Evolutionary conservation across 2,329 filamentous ascomycete species (phyloP).

Genomic region (Pseudogymnoascus sp.): DNA sequence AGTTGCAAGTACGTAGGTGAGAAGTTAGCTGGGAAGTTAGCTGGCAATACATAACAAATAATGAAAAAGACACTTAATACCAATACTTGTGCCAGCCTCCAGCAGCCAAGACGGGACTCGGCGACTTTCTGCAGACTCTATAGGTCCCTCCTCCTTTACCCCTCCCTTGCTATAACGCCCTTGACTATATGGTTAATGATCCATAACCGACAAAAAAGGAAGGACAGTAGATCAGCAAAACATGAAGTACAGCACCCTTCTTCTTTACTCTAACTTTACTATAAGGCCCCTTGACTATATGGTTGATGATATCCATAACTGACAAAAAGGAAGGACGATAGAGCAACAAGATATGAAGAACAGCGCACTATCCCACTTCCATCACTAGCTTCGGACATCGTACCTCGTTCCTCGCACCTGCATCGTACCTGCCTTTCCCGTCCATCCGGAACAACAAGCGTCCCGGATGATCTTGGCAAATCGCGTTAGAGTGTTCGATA

Average conservation of each 20-base stretch:
- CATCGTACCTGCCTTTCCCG: slow-evolving; percentile 7
- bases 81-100: too few relatives aligned
- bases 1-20: not conserved
- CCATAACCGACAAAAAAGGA: too few relatives aligned
- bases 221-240: too few relatives aligned
- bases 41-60: not conserved
- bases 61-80: not conserved
- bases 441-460: slow-evolving; percentile 3
- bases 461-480: not conserved
- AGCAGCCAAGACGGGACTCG: too few relatives aligned
- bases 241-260: too few relatives aligned
- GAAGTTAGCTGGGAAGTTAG: not conserved
- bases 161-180: not conserved
- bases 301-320: not conserved
- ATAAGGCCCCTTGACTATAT: not conserved
- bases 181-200: too few relatives aligned
- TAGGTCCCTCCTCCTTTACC: too few relatives aligned
- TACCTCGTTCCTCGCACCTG: slow-evolving; percentile 1
- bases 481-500: not conserved
- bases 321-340: not conserved
- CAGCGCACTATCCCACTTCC: not conserved
- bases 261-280: too few relatives aligned
- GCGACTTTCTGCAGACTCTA: too few relatives aligned
- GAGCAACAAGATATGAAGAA: not conserved
- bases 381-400: slow-evolving; percentile 20